These are phyloP conservation scores for Albatrellus ellisii DNA, from an alignment of 768 basidiomycete species.

Conservation along the genomic window DNA sequence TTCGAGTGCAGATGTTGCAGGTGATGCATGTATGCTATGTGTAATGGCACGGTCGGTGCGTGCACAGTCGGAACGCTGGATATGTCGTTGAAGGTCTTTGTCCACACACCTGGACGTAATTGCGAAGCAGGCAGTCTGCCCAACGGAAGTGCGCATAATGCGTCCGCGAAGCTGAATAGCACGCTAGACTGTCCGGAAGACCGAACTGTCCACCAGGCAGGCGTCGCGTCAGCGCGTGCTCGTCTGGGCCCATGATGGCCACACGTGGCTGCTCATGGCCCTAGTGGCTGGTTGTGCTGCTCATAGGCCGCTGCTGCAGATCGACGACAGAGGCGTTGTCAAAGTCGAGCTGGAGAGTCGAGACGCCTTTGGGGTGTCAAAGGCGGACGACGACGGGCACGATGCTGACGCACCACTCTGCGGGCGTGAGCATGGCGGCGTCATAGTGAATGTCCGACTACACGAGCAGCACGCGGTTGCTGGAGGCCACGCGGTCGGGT, in stretches of 20 bases:
- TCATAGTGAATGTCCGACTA: constrained; percentile 99
- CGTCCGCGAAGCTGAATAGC: constrained; percentile 80
- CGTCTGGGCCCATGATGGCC: too few relatives aligned
- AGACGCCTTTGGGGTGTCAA: constrained; percentile 74
- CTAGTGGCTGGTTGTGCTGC: too few relatives aligned
- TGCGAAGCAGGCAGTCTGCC: constrained; percentile 87
- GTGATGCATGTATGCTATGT: constrained; percentile 98
- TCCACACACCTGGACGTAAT: constrained; percentile 71
- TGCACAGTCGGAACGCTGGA: too few relatives aligned
- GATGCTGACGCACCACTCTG: constrained; percentile 73
- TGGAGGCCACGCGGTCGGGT: constrained; percentile 25
- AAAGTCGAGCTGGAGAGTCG: constrained; percentile 61
- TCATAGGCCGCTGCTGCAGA: constrained; percentile 60
- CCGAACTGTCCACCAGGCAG: constrained; percentile 74
- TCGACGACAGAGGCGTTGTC: constrained; percentile 53
- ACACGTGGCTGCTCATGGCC: too few relatives aligned
- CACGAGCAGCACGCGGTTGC: constrained; percentile 44
- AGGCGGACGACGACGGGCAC: constrained; percentile 67
- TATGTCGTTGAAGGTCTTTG: too few relatives aligned
- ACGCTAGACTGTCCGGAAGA: constrained; percentile 84
- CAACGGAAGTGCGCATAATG: constrained; percentile 77
- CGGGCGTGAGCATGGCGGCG: constrained; percentile 67
- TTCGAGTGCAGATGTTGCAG: constrained; percentile 82
- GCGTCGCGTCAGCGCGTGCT: constrained; percentile 69
- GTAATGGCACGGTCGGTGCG: constrained; percentile 79